phyloP scores from a whole-genome alignment of 345 rosid genomes.

The Cardamine chenopodiifolia region DNA sequence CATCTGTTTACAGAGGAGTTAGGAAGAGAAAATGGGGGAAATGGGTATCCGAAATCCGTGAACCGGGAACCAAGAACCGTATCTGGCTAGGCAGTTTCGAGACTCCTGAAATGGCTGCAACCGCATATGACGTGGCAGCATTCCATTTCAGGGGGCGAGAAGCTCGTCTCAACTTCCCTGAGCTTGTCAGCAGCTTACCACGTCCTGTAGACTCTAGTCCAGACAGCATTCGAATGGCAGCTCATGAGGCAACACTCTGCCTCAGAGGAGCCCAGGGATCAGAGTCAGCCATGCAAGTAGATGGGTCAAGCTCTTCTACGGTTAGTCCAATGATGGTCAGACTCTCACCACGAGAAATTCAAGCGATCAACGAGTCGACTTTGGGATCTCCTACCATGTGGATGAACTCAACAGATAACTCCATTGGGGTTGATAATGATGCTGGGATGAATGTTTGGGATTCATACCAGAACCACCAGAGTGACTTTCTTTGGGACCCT shows the following conservation, averaged over 20 bases:
- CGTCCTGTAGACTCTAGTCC: conserved; percentile 64
- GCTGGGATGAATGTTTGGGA: conserved; percentile 36
- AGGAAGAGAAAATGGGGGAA: conserved; percentile 94
- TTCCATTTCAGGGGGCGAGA: conserved; percentile 70
- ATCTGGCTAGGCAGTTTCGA: conserved; percentile 94
- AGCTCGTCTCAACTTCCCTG: conserved; percentile 86
- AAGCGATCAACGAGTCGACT: conserved; percentile 84
- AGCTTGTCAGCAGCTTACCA: conserved; percentile 55
- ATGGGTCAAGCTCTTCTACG: too few species aligned
- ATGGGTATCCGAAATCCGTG: conserved; percentile 95
- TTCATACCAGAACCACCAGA: conserved; percentile 37
- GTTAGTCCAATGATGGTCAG: conserved; percentile 63
- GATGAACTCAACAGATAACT: conserved; percentile 52
- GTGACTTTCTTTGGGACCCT: conserved; percentile 43
- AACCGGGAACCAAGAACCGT: conserved; percentile 81
- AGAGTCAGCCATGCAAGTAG: conserved; percentile 35
- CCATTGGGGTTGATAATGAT: conserved; percentile 24
- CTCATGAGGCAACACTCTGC: conserved; percentile 64
- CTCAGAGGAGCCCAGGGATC: conserved; percentile 27
- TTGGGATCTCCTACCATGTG: conserved; percentile 81
- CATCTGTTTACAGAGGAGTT: conserved; percentile 66
- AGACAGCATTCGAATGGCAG: conserved; percentile 74
- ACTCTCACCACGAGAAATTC: conserved; percentile 74
- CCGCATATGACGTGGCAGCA: conserved; percentile 90
- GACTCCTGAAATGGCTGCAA: conserved; percentile 92